Evolutionary conservation across 2,329 filamentous ascomycete genomes (phyloP), one percentile per base, ranked within the genome.

Genomic region (Verticillium albo-atrum): DNA sequence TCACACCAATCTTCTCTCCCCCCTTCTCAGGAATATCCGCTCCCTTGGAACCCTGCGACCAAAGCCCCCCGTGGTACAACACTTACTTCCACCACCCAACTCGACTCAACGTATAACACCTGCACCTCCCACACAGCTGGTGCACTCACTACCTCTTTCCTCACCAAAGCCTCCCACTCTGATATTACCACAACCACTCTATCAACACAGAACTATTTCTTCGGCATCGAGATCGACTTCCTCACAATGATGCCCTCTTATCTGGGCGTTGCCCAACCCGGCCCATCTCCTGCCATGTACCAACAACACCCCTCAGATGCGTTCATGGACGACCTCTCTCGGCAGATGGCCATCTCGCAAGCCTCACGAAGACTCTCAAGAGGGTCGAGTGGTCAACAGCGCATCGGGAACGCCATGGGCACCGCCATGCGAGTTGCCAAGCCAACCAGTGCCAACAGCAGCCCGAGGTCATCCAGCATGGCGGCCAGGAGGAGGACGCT

Each of bases 361-460:
- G 71, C 77, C 28, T 71, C 76, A 42, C 77, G 81, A 54, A 77
- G 78, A 61, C 73, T 77, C 62, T 83, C 83, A 25, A 77, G 79
- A 62, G 72, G 76, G 26, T 80, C 81, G 9, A 80, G 76, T 63
- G 77, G 80, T 64, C 81, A 80, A 70, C 80, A 78, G 67, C 55
- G 55, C 12, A 25, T 34, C 4, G 37, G 26, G 5, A 57, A 23
- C 12, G 37, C 55, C 23, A 74, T 71, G 55, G 77, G 74, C 65
- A 76, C 74, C 61, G 74, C 76, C 60, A 86, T 84, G 82, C 81
- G 87, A 61, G 77, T 91, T 42, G 75, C 74, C 59, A 91, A 91
- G 72, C 85, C 87, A 15, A 82, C 76, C 64, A 90, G 87, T 72
- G 82, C 87, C 64, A 89, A 79, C 77, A 90, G 84, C 73, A 91